Percentiles rank a stretch among this genome's conserved stretches.
These are phyloP conservation scores for Fraxinus platypoda DNA, from an alignment of 305 asterid species.

Conservation along the genomic window DNA sequence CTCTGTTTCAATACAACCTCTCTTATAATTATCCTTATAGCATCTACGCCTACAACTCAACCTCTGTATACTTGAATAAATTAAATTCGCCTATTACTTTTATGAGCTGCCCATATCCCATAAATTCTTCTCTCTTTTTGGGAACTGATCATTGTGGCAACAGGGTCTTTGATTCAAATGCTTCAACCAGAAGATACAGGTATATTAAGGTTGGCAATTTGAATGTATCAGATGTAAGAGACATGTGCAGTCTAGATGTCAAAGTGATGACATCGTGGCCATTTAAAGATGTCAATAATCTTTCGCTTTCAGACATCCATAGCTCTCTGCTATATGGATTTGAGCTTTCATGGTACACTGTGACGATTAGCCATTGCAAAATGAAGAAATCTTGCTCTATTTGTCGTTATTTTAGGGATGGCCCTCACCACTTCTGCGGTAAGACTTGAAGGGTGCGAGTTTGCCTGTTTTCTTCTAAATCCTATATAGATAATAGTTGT, in stretches of 20 bases:
- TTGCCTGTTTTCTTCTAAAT: neutral
- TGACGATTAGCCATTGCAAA: neutral
- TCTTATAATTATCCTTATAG: neutral
- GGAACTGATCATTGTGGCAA: neutral
- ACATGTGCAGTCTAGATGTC: constrained; percentile 19
- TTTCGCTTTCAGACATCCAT: constrained; percentile 21
- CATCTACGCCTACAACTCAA: neutral
- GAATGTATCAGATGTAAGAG: constrained; percentile 5
- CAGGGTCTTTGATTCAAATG: neutral
- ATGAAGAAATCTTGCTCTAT: rapidly evolving
- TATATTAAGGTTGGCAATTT: constrained; percentile 25
- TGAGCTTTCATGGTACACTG: neutral
- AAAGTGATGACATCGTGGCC: constrained; percentile 18
- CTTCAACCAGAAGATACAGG: neutral
- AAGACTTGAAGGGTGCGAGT: neutral
- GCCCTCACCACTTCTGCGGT: neutral
- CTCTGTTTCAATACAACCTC: neutral
- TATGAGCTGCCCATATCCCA: constrained; percentile 20
- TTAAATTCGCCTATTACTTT: constrained; percentile 9
- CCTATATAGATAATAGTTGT: no score
- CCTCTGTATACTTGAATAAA: neutral
- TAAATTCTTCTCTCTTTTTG: neutral
- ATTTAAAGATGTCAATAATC: constrained; percentile 10
- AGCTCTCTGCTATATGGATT: constrained; percentile 30
- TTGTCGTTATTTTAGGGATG: no score